Conservation (phyloP, 768 basidiomycete genomes). For the Candolleomyces eurysporus region DNA sequence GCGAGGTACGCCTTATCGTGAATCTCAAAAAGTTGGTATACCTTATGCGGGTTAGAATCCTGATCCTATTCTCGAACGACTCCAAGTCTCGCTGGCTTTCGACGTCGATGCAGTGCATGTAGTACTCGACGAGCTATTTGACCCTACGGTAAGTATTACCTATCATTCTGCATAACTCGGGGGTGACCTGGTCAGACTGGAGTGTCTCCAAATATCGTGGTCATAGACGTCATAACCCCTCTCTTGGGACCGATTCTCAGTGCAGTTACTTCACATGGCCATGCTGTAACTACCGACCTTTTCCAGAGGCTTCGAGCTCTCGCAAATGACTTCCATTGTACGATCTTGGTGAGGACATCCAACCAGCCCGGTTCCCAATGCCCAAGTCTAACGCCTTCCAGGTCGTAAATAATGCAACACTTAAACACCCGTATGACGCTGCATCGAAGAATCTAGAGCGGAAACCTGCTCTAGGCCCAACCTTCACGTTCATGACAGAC, state of each 20-base stretch:
- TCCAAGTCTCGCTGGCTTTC: constrained; percentile 58
- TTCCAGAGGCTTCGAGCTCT: constrained; percentile 61
- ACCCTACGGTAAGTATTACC: constrained; percentile 14
- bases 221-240: constrained; percentile 66
- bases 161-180: neutral
- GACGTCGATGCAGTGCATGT: constrained; percentile 54
- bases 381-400: neutral
- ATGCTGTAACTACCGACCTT: constrained; percentile 69
- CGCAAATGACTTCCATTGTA: constrained; percentile 41
- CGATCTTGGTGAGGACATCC: constrained; percentile 50
- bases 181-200: neutral
- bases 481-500: constrained; percentile 71
- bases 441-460: constrained; percentile 24
- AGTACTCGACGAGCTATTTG: constrained; percentile 44
- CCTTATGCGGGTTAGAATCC: constrained; percentile 16
- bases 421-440: constrained; percentile 18
- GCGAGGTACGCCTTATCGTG: constrained; percentile 2
- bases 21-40: neutral
- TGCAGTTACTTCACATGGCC: constrained; percentile 69
- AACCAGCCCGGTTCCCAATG: neutral
- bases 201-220: constrained; percentile 39
- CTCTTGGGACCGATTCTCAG: constrained; percentile 63
- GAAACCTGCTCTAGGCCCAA: constrained; percentile 75
- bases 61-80: constrained; percentile 44
- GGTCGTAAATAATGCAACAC: constrained; percentile 62